Evolutionary conservation across 768 basidiomycete species (phyloP).

Genomic region (Lanmaoa rubissima): DNA sequence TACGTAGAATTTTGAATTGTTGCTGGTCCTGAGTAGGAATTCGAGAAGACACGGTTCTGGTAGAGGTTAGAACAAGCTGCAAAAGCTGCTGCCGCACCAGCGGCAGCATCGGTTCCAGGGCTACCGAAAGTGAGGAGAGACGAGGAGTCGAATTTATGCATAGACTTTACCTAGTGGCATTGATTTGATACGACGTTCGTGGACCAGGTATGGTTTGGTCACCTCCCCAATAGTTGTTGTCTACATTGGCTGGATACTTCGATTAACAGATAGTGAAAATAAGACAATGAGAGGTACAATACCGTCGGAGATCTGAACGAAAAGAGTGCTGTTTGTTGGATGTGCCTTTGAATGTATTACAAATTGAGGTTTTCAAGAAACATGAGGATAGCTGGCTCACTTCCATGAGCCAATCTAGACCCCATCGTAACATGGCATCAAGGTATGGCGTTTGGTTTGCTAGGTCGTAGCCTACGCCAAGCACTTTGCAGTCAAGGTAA

Average conservation of each 20-base stretch:
- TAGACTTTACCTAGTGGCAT: conserved; percentile 48
- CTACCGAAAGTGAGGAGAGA: conserved; percentile 23
- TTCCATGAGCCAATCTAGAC: conserved; percentile 90
- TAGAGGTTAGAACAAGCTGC: conserved; percentile 85
- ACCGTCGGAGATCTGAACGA: conserved; percentile 74
- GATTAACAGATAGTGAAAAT: conserved; percentile 1
- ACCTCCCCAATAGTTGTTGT: conserved; percentile 88
- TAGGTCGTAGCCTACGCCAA: conserved; percentile 64
- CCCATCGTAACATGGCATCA: conserved; percentile 90
- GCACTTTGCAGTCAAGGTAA: background rate
- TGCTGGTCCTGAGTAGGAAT: conserved; percentile 55
- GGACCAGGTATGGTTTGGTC: conserved; percentile 73
- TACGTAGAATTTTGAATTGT: conserved; percentile 74
- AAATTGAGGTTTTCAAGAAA: background rate
- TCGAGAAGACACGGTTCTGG: conserved; percentile 53
- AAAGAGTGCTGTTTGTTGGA: conserved; percentile 66
- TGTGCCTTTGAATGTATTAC: conserved; percentile 58
- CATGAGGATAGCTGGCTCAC: conserved; percentile 37
- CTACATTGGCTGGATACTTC: conserved; percentile 46
- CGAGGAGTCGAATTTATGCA: background rate
- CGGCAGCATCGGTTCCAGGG: conserved; percentile 90
- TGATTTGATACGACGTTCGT: conserved; percentile 77
- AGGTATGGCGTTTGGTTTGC: conserved; percentile 89
- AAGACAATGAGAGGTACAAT: conserved; percentile 1
- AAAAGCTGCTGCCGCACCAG: conserved; percentile 82